phyloP scores from a whole-genome alignment of 495 filamentous ascomycete species.

The Lentithecium fluviatile region DNA sequence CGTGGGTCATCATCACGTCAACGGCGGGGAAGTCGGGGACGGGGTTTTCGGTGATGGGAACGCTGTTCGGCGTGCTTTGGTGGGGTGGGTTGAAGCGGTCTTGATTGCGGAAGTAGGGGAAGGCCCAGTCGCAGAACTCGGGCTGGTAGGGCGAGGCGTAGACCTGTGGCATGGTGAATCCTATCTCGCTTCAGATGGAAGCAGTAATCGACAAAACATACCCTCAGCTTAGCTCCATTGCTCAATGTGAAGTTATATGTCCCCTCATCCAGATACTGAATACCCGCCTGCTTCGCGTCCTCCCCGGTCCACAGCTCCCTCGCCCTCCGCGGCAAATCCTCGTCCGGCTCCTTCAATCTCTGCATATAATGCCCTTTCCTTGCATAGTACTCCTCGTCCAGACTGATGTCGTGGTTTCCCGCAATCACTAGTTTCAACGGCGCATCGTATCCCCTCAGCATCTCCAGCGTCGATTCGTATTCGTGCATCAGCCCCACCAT shows the following conservation, averaged over 20 bases:
- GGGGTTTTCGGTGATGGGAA: constrained; percentile 47
- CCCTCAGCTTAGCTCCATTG: constrained; percentile 58
- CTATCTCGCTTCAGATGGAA: not conserved
- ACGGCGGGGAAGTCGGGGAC: constrained; percentile 52
- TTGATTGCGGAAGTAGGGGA: constrained; percentile 55
- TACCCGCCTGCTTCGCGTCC: constrained; percentile 51
- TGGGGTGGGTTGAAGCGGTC: constrained; percentile 55
- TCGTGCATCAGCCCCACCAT: constrained; percentile 57
- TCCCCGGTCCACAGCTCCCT: constrained; percentile 50
- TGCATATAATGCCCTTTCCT: constrained; percentile 28
- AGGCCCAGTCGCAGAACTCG: constrained; percentile 60
- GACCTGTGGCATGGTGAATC: constrained; percentile 37
- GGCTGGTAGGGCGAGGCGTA: constrained; percentile 72
- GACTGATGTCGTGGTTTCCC: constrained; percentile 75
- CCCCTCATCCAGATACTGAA: constrained; percentile 70
- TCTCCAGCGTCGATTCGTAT: constrained; percentile 52
- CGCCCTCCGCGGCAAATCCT: constrained; percentile 25
- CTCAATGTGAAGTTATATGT: constrained; percentile 53
- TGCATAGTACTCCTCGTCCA: constrained; percentile 58
- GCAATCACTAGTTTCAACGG: constrained; percentile 77
- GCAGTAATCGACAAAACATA: constrained; percentile 12
- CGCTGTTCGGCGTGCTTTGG: constrained; percentile 21
- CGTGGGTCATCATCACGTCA: constrained; percentile 73
- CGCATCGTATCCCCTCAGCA: constrained; percentile 58
- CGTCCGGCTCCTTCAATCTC: constrained; percentile 21